Evolutionary conservation across 176 grass and related monocot species (phyloP), one percentile per base, ranked within the genome.

Genomic region (Oryza nivara): DNA sequence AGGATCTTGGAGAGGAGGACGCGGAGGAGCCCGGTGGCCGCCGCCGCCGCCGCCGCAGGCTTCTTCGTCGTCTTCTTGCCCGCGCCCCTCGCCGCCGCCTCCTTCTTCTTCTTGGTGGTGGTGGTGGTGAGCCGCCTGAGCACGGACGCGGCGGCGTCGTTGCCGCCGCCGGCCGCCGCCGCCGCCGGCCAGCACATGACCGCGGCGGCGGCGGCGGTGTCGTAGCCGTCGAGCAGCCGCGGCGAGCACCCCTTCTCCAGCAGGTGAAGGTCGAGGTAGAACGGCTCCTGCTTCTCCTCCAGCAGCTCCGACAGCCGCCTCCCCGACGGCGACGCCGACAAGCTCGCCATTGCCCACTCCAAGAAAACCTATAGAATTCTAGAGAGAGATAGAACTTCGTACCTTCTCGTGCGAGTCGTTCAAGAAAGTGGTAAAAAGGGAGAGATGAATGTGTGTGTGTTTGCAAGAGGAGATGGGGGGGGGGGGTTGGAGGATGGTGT

Each of bases 251-350:
- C 96, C 48, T 92, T 92, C 85, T 99, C 96, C 11, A 92, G 66
- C 11, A 99, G 96, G 85, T 99, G 94, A 1, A 91, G 41, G 56
- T 99, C 91, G 0, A 99, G 82, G 69, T 66, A 72, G 88, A 99
- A 99, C 0, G 96, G 96, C 78, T 99, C 96, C 87, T 99, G 96
- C 82, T 88, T 74, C 77, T 99, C 91, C 74, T 96, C 86, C 34
- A 99, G 91, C 40, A 99, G 83, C 86, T 99, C 91, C 30, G 84
- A 92, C 13, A 99, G 91, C 19, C 91, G 89, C 75, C 89, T 68
- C 36, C 83, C 91, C 1, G 89, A 88, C 41, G 88, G 77, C 17
- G 90, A 83, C 9, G 81, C 40, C 17, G 84, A 89, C 70, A 88
- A 72, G 79, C 70, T 73, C 51, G 87, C 78, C 95, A 94, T 94